Evolutionary conservation across 306 rosid species (phyloP).

Genomic region (Sindora glabra): DNA sequence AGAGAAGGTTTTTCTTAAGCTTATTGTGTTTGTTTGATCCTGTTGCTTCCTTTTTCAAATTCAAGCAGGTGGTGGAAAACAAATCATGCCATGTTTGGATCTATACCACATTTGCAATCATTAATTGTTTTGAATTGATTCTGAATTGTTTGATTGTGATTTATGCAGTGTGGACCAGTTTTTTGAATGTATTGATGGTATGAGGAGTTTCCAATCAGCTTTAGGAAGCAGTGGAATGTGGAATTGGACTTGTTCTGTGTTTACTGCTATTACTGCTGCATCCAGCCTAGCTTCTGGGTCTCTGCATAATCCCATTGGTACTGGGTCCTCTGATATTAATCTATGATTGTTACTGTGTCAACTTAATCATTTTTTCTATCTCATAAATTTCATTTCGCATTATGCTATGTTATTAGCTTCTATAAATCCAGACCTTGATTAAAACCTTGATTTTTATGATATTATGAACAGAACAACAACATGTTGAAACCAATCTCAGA

Average conservation of each 20-base stretch:
- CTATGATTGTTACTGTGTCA: background rate
- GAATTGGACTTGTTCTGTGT: constrained; percentile 93
- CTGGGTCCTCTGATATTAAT: constrained; percentile 17
- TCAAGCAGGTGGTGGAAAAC: background rate
- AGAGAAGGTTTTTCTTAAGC: background rate
- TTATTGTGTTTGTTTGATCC: constrained; percentile 4
- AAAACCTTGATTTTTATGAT: constrained; percentile 10
- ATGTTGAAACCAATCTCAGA: constrained; percentile 76
- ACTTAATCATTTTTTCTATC: background rate
- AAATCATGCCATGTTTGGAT: background rate
- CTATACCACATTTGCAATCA: background rate
- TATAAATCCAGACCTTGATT: background rate
- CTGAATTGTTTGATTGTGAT: constrained; percentile 12
- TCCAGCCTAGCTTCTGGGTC: constrained; percentile 97
- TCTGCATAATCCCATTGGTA: constrained; percentile 66
- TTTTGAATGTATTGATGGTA: constrained; percentile 94
- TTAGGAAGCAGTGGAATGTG: constrained; percentile 90
- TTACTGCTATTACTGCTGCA: constrained; percentile 91
- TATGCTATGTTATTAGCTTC: background rate
- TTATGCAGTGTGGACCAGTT: constrained; percentile 89
- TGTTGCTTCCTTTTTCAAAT: background rate
- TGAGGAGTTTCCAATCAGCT: constrained; percentile 85
- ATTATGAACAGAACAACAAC: constrained; percentile 63
- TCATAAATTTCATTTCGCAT: background rate
- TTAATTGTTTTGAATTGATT: too few relatives aligned